phyloP scores from a whole-genome alignment of 2,329 filamentous ascomycete species.

The Fusarium sambucinum region DNA sequence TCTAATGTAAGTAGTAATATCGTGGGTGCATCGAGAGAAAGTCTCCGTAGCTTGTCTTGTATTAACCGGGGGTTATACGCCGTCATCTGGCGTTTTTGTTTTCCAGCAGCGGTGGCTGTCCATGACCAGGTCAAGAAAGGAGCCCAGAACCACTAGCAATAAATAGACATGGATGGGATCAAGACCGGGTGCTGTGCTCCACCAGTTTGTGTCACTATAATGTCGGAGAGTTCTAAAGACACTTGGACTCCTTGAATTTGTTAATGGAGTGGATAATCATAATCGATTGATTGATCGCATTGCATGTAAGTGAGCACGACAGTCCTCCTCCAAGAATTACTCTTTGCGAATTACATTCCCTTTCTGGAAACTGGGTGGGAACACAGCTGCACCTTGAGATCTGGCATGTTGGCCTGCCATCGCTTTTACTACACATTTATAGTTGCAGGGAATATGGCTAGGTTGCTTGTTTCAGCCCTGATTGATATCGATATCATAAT shows the following conservation, averaged over 20 bases:
- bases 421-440: conserved; percentile 10
- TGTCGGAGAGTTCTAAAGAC: conserved; percentile 16
- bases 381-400: conserved; percentile 33
- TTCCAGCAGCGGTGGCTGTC: background rate
- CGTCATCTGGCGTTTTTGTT: background rate
- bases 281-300: background rate
- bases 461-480: conserved; percentile 22
- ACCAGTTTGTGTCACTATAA: conserved; percentile 24
- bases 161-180: conserved; percentile 17
- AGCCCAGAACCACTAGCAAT: background rate
- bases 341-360: conserved; percentile 31
- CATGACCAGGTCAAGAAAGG: background rate
- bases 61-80: conserved; percentile 8
- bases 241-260: background rate
- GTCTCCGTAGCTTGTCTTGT: conserved; percentile 35
- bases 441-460: background rate
- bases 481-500: conserved; percentile 1
- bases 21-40: conserved; percentile 31
- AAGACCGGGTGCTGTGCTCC: conserved; percentile 20
- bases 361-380: conserved; percentile 30
- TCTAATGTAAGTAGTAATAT: conserved; percentile 6
- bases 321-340: conserved; percentile 3
- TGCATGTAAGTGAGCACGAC: background rate
- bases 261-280: conserved; percentile 14
- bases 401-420: conserved; percentile 25